Base-by-base conservation (phyloP, 352 stramenopile species). In the Phytophthora idaei region DNA sequence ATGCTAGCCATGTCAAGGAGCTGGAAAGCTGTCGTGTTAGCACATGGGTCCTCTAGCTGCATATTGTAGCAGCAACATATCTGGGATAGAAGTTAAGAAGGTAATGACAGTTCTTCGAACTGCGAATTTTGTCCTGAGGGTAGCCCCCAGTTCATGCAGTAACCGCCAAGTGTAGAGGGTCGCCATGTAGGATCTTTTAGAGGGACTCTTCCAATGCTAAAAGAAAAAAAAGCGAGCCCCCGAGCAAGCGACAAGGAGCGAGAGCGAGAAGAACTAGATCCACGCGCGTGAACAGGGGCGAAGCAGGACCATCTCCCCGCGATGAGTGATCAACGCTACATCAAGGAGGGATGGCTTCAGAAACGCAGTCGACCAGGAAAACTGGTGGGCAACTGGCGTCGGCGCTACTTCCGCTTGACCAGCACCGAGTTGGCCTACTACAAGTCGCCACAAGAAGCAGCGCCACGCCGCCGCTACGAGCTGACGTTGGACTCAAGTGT, bases 271-370 rank as follows among this genome's bases (percentile, higher is more conserved):
- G n/a, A 57, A 47, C 28, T 15, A 60, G 27, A 55, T 2, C 36
- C 5, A 17, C 36, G 4, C 36, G 4, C 10, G 36, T 42, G 12
- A 0, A 42, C 29, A 42, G 8, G n/a, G 8, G 5, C 9, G 47
- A 15, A 42, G 14, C 1, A 50, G 8, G 48, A 32, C 32, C 49
- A 27, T 61, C 57, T 56, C 44, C 39, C 42, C 42, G 37, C 57
- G 64, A 72, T 72, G 64, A 72, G 57, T 62, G 57, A 67, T 12
- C 57, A 62, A 44, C 68, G 59, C 36, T 84, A 85, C 64, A 67
- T 93, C 57, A 90, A 90, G 61, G 84, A 93, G 67, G 84, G 84
- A 42, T 93, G 79, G 61, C 69, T 93, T 34, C 78, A 75, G 59
- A 93, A 93, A 64, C 83, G 80, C 56, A 91, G 81, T 39, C 76